Base-by-base conservation (phyloP, 768 basidiomycete species). In the Agaricus subrufescens region DNA sequence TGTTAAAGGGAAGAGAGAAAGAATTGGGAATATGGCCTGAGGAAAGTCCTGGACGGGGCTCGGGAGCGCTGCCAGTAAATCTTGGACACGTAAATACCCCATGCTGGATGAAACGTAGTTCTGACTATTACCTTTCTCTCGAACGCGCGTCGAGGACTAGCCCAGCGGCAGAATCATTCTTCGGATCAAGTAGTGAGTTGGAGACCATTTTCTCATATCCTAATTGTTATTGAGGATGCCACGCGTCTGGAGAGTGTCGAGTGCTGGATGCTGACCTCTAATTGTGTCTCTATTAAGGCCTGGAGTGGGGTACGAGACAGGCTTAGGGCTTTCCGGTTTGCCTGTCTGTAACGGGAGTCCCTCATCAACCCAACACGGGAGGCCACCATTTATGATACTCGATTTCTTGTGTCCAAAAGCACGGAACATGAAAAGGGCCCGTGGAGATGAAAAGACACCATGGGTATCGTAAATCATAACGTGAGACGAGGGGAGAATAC, bases 1-100 rank as follows among this genome's bases (percentile, higher is more conserved):
- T 57, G 59, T 76, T 84, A 74, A 97, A 99, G 0, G 97, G 91
- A 7, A 97, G 75, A 2, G 92, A 89, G 61, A 84, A 74, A 0
- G 95, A 91, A 67, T 87, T 72, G 0, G 96, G 95, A 52, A 98
- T 94, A 67, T 98, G 97, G 0, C 97, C 97, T 0, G 91, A 92
- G 23, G 91, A 80, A 51, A 98, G 76, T 14, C 87, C 87, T 12
- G 91, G 82, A 12, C 97, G 84, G 11, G 97, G 97, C 68, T 99
- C 97, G 8, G 93, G 88, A 34, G 87, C 88, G 34, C 75, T 76
- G 15, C 94, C 95, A 26, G 81, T 73, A 67, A 83, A 98, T 59
- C 95, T 96, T n/a, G 63, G 26, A 37, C 12, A 31, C 29, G 40
- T 40, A 7, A 10, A 45, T 37, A 26, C 50, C 11, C 27, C 31